Conservation (phyloP, 2,329 filamentous ascomycete species). For the Venturia effusa region DNA sequence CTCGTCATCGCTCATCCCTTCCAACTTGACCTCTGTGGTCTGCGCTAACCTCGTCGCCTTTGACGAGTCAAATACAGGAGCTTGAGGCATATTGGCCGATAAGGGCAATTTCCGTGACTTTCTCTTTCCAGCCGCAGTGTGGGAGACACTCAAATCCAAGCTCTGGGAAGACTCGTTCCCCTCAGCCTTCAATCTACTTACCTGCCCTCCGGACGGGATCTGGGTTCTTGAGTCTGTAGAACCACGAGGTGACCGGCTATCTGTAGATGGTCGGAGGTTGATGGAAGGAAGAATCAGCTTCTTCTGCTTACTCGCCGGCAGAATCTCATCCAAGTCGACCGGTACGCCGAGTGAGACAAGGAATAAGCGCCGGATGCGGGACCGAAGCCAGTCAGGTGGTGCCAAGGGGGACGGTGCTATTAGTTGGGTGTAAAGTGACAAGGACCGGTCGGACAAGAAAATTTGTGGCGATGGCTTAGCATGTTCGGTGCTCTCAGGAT, state of each 20-base stretch:
- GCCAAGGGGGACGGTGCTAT: conserved; percentile 89
- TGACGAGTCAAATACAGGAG: conserved; percentile 69
- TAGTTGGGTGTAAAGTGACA: conserved; percentile 91
- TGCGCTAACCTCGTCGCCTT: conserved; percentile 67
- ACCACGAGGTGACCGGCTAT: conserved; percentile 33
- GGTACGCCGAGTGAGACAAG: conserved; percentile 92
- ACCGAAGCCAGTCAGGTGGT: conserved; percentile 95
- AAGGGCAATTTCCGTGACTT: conserved; percentile 22
- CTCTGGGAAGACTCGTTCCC: conserved; percentile 28
- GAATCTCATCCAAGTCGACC: conserved; percentile 92
- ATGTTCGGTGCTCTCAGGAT: conserved; percentile 18
- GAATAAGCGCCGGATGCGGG: conserved; percentile 86
- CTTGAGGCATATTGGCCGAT: conserved; percentile 46
- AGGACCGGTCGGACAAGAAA: conserved; percentile 75
- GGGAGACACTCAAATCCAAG: conserved; percentile 23
- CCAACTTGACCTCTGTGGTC: conserved; percentile 73
- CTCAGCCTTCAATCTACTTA: conserved; percentile 25
- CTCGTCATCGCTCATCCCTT: conserved; percentile 69
- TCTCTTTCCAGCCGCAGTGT: conserved; percentile 13
- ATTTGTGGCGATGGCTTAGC: conserved; percentile 28
- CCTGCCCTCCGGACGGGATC: conserved; percentile 16
- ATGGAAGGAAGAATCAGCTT: conserved; percentile 84
- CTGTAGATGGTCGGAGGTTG: conserved; percentile 30
- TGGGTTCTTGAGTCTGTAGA: conserved; percentile 23
- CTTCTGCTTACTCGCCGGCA: conserved; percentile 95